Percentiles rank a stretch among this genome's conserved stretches.
phyloP scores from a whole-genome alignment of 2,329 filamentous ascomycete species.

The Lachnellula hyalina region DNA sequence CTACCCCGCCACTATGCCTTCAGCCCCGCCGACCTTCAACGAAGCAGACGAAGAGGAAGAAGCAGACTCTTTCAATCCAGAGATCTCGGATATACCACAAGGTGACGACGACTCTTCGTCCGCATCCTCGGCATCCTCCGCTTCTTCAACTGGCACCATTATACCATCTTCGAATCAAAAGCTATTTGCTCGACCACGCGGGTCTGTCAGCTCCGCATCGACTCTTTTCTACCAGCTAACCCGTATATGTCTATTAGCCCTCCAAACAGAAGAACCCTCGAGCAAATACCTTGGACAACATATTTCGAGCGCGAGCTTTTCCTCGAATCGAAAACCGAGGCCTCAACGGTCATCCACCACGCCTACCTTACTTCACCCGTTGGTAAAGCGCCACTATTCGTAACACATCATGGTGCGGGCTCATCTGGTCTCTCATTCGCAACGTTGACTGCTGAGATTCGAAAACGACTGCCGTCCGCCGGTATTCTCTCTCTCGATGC shows the following conservation, averaged over 20 bases:
- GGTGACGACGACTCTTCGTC: constrained; percentile 63
- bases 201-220: constrained; percentile 42
- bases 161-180: constrained; percentile 70
- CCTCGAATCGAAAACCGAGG: constrained; percentile 46
- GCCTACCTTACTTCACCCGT: constrained; percentile 79
- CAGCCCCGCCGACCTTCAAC: constrained; percentile 46
- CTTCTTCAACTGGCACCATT: constrained; percentile 88
- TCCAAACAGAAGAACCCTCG: constrained; percentile 29
- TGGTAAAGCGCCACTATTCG: constrained; percentile 72
- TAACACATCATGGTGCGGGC: constrained; percentile 91
- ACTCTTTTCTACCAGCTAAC: constrained; percentile 7
- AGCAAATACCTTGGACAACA: constrained; percentile 64
- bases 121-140: constrained; percentile 73
- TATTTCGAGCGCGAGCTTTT: constrained; percentile 89
- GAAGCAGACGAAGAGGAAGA: constrained; percentile 46
- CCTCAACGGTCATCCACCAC: constrained; percentile 61
- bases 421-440: constrained; percentile 93
- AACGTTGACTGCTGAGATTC: constrained; percentile 69
- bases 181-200: constrained; percentile 65
- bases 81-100: constrained; percentile 23
- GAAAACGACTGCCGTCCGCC: constrained; percentile 68
- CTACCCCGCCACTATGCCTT: constrained; percentile 41
- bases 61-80: constrained; percentile 36
- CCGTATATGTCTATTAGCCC: constrained; percentile 16
- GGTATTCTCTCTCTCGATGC: constrained; percentile 84